phyloP scores from a whole-genome alignment of 768 basidiomycete genomes.

The Coprinopsis sp. region DNA sequence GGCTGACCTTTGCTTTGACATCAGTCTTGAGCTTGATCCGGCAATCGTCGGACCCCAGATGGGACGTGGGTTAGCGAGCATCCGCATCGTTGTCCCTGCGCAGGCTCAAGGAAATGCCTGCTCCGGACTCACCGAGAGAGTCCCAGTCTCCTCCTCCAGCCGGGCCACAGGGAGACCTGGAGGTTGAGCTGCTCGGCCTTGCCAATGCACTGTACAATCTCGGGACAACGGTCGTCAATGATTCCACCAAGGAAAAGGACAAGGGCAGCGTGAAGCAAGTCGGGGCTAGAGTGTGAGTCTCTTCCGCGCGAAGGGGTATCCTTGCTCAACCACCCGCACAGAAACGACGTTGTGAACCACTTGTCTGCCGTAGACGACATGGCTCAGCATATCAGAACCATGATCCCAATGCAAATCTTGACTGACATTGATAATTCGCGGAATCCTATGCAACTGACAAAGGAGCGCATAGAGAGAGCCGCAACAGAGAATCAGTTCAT shows the following conservation, averaged over 20 bases:
- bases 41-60: too few species aligned
- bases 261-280: conserved; percentile 72
- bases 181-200: conserved; percentile 70
- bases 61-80: neutral
- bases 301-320: neutral
- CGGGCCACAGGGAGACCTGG: conserved; percentile 69
- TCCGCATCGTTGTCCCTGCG: neutral
- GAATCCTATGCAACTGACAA: conserved; percentile 79
- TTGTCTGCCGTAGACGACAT: conserved; percentile 64
- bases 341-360: conserved; percentile 72
- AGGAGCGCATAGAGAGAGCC: conserved; percentile 74
- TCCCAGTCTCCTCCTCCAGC: conserved; percentile 70
- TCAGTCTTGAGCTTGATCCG: too few species aligned
- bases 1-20: too few species aligned
- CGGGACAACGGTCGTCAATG: conserved; percentile 78
- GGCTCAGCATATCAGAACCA: conserved; percentile 54
- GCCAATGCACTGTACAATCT: conserved; percentile 77
- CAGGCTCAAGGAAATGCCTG: conserved; percentile 17
- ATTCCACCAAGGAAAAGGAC: conserved; percentile 76
- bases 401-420: conserved; percentile 72
- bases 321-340: conserved; percentile 21
- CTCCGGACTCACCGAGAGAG: conserved; percentile 66
- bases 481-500: conserved; percentile 90
- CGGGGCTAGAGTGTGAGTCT: conserved; percentile 67
- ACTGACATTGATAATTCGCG: conserved; percentile 75